A percentile compares a stretch with the other conserved stretches of the same genome.
Evolutionary conservation across 2,329 filamentous ascomycete genomes (phyloP).

Genomic region (Trichoderma sp.): DNA sequence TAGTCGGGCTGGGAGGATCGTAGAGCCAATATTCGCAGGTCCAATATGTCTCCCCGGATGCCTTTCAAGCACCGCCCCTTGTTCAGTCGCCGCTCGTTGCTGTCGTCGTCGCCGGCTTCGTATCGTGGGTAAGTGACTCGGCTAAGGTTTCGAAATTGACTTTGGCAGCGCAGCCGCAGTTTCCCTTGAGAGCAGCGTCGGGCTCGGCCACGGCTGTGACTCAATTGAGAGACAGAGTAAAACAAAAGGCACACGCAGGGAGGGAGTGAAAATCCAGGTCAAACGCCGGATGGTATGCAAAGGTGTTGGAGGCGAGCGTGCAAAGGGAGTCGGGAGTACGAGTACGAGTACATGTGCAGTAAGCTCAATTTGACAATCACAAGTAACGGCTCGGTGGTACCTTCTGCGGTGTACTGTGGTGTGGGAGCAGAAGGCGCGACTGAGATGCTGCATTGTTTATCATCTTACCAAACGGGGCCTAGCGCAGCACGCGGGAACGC

Average conservation of each 20-base stretch:
- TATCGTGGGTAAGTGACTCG: neutral
- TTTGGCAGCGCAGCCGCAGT: neutral
- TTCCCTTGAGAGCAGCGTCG: neutral
- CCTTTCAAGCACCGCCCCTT: neutral
- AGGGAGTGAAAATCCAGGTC: conserved; percentile 11
- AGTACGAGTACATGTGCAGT: neutral
- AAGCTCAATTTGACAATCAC: conserved; percentile 11
- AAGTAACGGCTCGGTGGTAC: neutral
- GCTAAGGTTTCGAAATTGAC: conserved; percentile 11
- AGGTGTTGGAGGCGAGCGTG: neutral
- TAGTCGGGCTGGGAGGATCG: neutral
- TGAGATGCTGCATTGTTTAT: conserved; percentile 40
- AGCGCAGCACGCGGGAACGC: conserved; percentile 36
- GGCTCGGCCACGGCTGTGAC: neutral
- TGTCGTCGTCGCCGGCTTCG: neutral
- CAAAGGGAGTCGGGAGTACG: neutral
- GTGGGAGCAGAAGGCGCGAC: conserved; percentile 15
- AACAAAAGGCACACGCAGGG: conserved; percentile 18
- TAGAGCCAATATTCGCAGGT: conserved; percentile 4
- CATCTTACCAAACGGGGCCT: conserved; percentile 29
- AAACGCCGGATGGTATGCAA: conserved; percentile 20
- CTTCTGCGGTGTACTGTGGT: neutral
- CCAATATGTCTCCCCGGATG: conserved; percentile 4
- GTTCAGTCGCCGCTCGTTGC: neutral
- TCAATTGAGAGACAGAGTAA: conserved; percentile 20